Evolutionary conservation across 495 filamentous ascomycete species (phyloP).

Genomic region (Letharia columbiana): DNA sequence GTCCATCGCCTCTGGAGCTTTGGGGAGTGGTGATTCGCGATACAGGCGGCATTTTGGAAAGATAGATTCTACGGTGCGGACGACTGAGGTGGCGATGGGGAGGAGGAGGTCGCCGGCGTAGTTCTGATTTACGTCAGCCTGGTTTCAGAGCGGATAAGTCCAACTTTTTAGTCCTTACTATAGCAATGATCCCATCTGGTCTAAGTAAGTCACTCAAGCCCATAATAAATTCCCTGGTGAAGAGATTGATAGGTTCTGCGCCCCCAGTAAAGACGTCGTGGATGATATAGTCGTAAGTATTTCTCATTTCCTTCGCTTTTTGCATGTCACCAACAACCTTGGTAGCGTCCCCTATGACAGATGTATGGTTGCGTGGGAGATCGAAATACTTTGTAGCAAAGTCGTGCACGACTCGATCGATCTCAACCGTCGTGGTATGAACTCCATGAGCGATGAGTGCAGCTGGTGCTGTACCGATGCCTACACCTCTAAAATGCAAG

Average conservation of each 20-base stretch:
- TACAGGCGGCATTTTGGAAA: slow-evolving; percentile 79
- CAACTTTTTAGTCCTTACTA: slow-evolving; percentile 48
- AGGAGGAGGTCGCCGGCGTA: slow-evolving; percentile 87
- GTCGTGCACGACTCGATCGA: slow-evolving; percentile 80
- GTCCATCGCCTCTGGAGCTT: slow-evolving; percentile 33
- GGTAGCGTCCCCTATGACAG: slow-evolving; percentile 74
- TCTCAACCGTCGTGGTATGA: slow-evolving; percentile 84
- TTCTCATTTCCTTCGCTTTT: slow-evolving; percentile 32
- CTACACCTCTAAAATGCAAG: slow-evolving; percentile 57
- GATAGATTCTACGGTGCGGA: slow-evolving; percentile 60
- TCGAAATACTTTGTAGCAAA: slow-evolving; percentile 78
- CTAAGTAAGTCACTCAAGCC: slow-evolving; percentile 61
- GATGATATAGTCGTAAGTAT: slow-evolving; percentile 78
- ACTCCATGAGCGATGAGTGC: slow-evolving; percentile 83
- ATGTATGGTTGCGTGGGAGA: slow-evolving; percentile 66
- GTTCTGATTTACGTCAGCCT: slow-evolving; percentile 49
- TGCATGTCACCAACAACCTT: slow-evolving; percentile 54
- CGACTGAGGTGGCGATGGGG: slow-evolving; percentile 58
- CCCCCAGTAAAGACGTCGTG: slow-evolving; percentile 99
- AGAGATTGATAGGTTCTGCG: slow-evolving; percentile 78
- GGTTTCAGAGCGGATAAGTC: background rate
- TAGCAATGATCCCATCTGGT: slow-evolving; percentile 75
- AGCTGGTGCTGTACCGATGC: slow-evolving; percentile 82
- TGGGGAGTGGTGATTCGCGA: slow-evolving; percentile 48
- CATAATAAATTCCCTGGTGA: slow-evolving; percentile 73